A percentile compares a stretch with the other conserved stretches of the same genome.
Conservation (phyloP, 2,329 filamentous ascomycete genomes). For the Trichoderma koningiopsis region DNA sequence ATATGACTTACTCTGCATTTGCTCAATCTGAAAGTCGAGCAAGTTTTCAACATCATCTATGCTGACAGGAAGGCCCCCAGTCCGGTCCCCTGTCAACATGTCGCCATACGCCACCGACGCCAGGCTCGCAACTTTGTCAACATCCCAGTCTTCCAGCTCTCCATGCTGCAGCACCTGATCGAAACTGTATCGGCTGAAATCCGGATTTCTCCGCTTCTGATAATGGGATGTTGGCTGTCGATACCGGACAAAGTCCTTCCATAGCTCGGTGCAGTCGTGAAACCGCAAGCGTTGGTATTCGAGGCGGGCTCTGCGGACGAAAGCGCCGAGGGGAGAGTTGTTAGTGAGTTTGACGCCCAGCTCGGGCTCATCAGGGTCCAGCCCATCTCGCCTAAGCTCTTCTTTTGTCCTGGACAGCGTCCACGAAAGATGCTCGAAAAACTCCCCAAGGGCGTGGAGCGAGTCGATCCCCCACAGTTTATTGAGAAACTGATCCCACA, state of each 20-base stretch:
- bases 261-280: constrained; percentile 74
- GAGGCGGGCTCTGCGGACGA: constrained; percentile 73
- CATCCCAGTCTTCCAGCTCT: constrained; percentile 52
- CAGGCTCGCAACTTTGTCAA: constrained; percentile 47
- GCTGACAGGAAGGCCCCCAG: constrained; percentile 58
- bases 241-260: constrained; percentile 81
- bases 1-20: constrained; percentile 72
- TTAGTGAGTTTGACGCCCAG: constrained; percentile 64
- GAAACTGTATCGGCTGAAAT: constrained; percentile 59
- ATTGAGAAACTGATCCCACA: constrained; percentile 85
- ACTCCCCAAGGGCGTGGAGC: constrained; percentile 75
- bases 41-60: constrained; percentile 78
- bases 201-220: constrained; percentile 64
- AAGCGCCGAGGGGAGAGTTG: constrained; percentile 78
- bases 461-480: constrained; percentile 84
- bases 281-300: constrained; percentile 84
- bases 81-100: constrained; percentile 50
- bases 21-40: constrained; percentile 84
- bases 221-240: constrained; percentile 71
- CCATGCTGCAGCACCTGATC: constrained; percentile 57
- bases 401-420: constrained; percentile 65
- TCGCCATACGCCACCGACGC: constrained; percentile 55
- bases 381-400: constrained; percentile 51
- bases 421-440: constrained; percentile 64
- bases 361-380: constrained; percentile 49